Base-by-base conservation (phyloP, 2,329 filamentous ascomycete species). In the Hypoxylon sp. region DNA sequence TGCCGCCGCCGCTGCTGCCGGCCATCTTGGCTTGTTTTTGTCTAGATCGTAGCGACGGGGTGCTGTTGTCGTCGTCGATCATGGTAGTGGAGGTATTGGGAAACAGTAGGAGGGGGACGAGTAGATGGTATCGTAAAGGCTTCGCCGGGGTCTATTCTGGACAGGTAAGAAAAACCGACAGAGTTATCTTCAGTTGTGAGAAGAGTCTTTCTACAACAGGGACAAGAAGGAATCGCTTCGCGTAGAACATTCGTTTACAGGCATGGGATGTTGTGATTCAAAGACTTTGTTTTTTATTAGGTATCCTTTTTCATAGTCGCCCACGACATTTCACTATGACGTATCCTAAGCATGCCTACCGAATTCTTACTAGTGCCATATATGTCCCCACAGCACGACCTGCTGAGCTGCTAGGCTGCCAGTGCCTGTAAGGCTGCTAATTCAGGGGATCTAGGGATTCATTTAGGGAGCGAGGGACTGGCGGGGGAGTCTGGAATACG, bases 21-120 rank as follows among this genome's bases (percentile, higher is more conserved):
- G 60, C 60, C 69, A 70, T 70, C 20, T 58, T 69, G 46, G 17
- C 56, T 52, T 64, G 61, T 49, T 66, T 58, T 52, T 64, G 61
- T 49, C 67, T 64, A 46, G 68, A 62, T 64, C 65, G 58, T 37
- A 67, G 50, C 8, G 67, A 67, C 11, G 48, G 40, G 17, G 56
- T 31, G 41, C 63, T 54, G 23, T 48, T 57, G 43, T 67, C 53
- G 54, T 67, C 53, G 54, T 67, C 63, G 38, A 54, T 67, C 67
- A 69, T 69, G 58, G 18, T 57, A 50, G 20, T 26, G 9, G 38
- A 4, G 9, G 9, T 8, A 29, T 29, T 10, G 27, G 27, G 8
- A 10, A 11, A 3, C 3, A 11, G 29, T n/a, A 33, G 29, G 29
- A 5, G 31, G n/a, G 35, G 37, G 42, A 23, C 20, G 38, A 26